Evolutionary conservation across 306 rosid species (phyloP), one percentile per base, ranked within the genome.

Genomic region (Prunus kanzakura): DNA sequence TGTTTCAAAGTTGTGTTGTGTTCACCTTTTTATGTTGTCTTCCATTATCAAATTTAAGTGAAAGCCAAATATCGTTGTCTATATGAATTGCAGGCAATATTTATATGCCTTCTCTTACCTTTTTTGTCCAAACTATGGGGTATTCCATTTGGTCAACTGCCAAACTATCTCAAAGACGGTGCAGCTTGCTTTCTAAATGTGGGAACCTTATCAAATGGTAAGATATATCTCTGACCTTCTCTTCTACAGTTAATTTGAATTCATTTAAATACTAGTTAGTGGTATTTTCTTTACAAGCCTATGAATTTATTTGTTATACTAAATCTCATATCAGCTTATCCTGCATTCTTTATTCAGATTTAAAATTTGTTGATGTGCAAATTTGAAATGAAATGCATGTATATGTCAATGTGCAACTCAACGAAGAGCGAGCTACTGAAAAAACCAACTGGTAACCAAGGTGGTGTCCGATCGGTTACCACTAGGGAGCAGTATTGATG

Each of bases 81-180:
- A 50, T 84, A 70, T 75, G 73, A 79, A 79, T 63, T 87, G 89
- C 87, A 93, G 98, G 92, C 98, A 81, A 73, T 93, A 22, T 93
- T 93, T 79, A 79, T 93, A 76, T 87, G 75, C 70, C 82, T 92
- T 69, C 97, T 93, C 72, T 85, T 93, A 43, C 97, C 98, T 9
- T 88, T 91, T 82, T 72, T 91, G 77, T 93, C 98, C 69, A 93
- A 89, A 72, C 80, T 93, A 86, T 93, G 98, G 98, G 96, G 96
- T 9, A 35, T 93, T 55, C 96, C 96, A 58, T 93, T 93, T 87
- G 73, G 76, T 78, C 90, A 93, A 78, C 87, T 93, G 78, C 96
- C 98, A 79, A 86, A 74, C 79, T 91, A 93, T 83, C 90, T 91
- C 27, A 91, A 78, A 91, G 96, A 91, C 41, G 97, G 97, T 81